Base-by-base conservation (phyloP, 2,329 filamentous ascomycete species). In the Trematosphaeria pertusa region DNA sequence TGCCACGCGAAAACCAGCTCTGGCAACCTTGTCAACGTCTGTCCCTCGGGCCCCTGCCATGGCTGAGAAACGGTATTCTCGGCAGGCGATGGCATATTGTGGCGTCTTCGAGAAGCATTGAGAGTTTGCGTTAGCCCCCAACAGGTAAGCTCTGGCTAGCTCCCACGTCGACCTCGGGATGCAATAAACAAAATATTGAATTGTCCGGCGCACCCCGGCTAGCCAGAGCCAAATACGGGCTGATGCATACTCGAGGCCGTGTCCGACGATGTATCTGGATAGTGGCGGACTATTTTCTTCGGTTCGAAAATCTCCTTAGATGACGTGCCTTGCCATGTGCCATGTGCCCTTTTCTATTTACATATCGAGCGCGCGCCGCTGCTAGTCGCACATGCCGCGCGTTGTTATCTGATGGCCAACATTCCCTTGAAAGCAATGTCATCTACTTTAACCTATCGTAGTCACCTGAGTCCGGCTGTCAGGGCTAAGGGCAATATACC, bases 61-160 rank as follows among this genome's bases (percentile, higher is more conserved):
- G 46, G 46, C 53, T 50, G 42, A 41, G 43, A 10, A 46, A 30
- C 30, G 44, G 11, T 17, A 10, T 31, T 24, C 19, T 21, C 40
- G 38, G 42, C 35, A 43, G 32, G 34, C 18, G 24, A 37, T 15
- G 28, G 40, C 32, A 43, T 54, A 50, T 56, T 51, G 61, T 54
- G 61, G 59, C 59, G 56, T 45, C 58, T 65, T 67, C 64, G 61
- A 51, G 64, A 66, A 66, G 58, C 53, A 46, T 48, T 51, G 43
- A 46, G 54, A 55, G 21, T n/a, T 28, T 45, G n/a, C 22, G 26
- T 41, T 48, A 43, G 37, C 19, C 38, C 37, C 37, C 28, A 57
- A 48, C 37, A 6, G 39, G 53, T 21, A 43, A 52, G 42, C 33
- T 35, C 12, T 37, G 18, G 22, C 38, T 17, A 18, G 37, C 45